A percentile compares a stretch with the other conserved stretches of the same genome.
phyloP scores from a whole-genome alignment of 495 filamentous ascomycete genomes.

The Sabuloglossum arenarium region DNA sequence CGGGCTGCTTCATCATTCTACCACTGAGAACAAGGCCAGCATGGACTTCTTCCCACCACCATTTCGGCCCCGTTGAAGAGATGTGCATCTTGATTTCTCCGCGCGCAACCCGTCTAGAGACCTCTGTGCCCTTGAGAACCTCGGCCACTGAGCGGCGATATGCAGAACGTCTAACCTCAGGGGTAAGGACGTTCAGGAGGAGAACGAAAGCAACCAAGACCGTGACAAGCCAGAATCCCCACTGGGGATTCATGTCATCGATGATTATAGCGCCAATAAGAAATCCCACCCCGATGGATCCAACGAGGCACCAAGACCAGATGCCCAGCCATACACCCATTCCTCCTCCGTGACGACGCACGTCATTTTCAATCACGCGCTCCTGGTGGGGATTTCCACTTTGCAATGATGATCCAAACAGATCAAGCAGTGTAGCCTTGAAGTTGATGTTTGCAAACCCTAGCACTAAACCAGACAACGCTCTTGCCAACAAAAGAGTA shows the following conservation, averaged over 20 bases:
- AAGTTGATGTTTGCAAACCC: slow-evolving; percentile 64
- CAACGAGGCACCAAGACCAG: slow-evolving; percentile 54
- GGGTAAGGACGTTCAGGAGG: slow-evolving; percentile 40
- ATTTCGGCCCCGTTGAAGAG: slow-evolving; percentile 40
- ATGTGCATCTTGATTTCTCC: slow-evolving; percentile 61
- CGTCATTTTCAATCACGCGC: slow-evolving; percentile 36
- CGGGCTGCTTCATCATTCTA: slow-evolving; percentile 48
- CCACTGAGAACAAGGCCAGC: slow-evolving; percentile 43
- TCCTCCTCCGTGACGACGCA: slow-evolving; percentile 49
- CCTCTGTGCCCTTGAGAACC: slow-evolving; percentile 28
- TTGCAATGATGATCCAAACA: slow-evolving; percentile 54
- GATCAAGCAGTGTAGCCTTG: slow-evolving; percentile 42
- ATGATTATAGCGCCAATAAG: slow-evolving; percentile 45
- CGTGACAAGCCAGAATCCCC: slow-evolving; percentile 55
- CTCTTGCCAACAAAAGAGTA: slow-evolving; percentile 38
- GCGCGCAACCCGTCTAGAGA: slow-evolving; percentile 37
- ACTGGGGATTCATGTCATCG: slow-evolving; percentile 33
- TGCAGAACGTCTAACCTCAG: slow-evolving; percentile 40
- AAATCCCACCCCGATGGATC: slow-evolving; percentile 46
- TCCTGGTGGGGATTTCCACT: slow-evolving; percentile 51
- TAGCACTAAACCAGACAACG: slow-evolving; percentile 40
- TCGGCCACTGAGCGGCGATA: slow-evolving; percentile 45
- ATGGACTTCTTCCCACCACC: slow-evolving; percentile 55
- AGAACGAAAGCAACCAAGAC: slow-evolving; percentile 37
- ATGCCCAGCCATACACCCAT: slow-evolving; percentile 60